These are phyloP conservation scores for Pseudovirgaria hyperparasitica DNA, from an alignment of 2,329 filamentous ascomycete species.

Conservation along the genomic window DNA sequence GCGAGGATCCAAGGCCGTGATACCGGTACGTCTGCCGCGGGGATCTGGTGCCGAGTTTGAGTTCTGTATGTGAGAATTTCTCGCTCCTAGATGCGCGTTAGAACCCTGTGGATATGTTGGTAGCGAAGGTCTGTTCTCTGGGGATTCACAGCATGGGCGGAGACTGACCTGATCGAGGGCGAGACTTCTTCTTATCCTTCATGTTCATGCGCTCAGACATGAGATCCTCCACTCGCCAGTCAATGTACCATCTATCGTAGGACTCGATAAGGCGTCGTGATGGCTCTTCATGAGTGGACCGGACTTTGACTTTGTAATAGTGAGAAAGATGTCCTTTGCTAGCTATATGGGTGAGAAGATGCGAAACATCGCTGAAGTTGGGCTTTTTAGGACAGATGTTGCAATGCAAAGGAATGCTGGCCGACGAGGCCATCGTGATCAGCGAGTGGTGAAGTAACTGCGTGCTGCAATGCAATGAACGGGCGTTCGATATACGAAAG, in stretches of 20 bases:
- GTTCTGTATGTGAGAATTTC: too few species aligned
- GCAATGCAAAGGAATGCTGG: constrained; percentile 62
- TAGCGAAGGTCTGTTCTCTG: too few species aligned
- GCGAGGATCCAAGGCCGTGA: constrained; percentile 4
- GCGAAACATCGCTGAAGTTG: constrained; percentile 78
- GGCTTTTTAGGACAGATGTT: constrained; percentile 70
- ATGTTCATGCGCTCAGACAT: constrained; percentile 66
- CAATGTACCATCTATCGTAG: constrained; percentile 69
- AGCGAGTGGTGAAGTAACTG: constrained; percentile 13
- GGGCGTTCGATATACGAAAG: constrained; percentile 18
- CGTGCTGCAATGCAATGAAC: constrained; percentile 11
- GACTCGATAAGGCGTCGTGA: constrained; percentile 49
- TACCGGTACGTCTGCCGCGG: constrained; percentile 1
- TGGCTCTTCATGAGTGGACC: constrained; percentile 51
- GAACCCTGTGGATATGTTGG: too few species aligned
- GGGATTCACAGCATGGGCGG: too few species aligned
- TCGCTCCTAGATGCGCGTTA: too few species aligned
- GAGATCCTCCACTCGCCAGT: constrained; percentile 56
- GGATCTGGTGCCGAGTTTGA: not conserved
- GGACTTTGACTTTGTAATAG: constrained; percentile 69
- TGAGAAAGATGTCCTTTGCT: constrained; percentile 86
- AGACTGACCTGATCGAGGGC: too few species aligned
- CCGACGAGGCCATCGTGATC: constrained; percentile 24
- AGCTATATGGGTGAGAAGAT: constrained; percentile 80
- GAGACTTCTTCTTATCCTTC: constrained; percentile 64